Evolutionary conservation across 2,329 filamentous ascomycete species (phyloP).

Genomic region (Ascocoryne sarcoides): DNA sequence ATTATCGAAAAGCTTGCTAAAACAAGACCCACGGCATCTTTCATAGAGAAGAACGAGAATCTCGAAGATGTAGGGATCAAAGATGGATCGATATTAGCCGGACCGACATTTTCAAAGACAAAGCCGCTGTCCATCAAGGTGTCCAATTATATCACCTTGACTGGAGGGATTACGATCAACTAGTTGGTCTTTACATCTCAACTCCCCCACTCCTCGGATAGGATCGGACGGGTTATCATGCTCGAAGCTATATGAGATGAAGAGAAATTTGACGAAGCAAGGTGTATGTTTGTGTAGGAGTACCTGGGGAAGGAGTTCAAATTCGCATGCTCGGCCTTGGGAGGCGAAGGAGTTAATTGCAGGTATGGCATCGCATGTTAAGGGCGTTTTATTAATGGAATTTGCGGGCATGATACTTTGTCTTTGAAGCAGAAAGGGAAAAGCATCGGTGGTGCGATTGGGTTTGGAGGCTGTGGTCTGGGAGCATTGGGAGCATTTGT

Average conservation of each 20-base stretch:
- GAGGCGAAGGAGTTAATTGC: neutral
- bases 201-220: too few species aligned
- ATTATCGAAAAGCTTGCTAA: constrained; percentile 54
- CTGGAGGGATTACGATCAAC: constrained; percentile 23
- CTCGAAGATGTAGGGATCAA: constrained; percentile 54
- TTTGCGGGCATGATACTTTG: too few species aligned
- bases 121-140: constrained; percentile 25
- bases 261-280: neutral
- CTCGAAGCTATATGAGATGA: too few species aligned
- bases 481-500: too few species aligned
- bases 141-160: constrained; percentile 20
- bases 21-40: constrained; percentile 49
- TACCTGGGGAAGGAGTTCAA: neutral
- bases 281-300: constrained; percentile 1
- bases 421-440: too few species aligned
- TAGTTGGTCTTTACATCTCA: constrained; percentile 2
- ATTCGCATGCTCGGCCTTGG: neutral
- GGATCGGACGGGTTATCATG: too few species aligned
- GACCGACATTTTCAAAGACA: constrained; percentile 20
- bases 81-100: constrained; percentile 39
- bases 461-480: too few species aligned
- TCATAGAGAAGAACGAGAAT: constrained; percentile 53
- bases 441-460: too few species aligned
- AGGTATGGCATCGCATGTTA: too few species aligned
- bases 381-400: too few species aligned